A percentile compares a stretch with the other conserved stretches of the same genome.
phyloP scores from a whole-genome alignment of 768 basidiomycete genomes.

The Rubroboletus pulcherrimus region DNA sequence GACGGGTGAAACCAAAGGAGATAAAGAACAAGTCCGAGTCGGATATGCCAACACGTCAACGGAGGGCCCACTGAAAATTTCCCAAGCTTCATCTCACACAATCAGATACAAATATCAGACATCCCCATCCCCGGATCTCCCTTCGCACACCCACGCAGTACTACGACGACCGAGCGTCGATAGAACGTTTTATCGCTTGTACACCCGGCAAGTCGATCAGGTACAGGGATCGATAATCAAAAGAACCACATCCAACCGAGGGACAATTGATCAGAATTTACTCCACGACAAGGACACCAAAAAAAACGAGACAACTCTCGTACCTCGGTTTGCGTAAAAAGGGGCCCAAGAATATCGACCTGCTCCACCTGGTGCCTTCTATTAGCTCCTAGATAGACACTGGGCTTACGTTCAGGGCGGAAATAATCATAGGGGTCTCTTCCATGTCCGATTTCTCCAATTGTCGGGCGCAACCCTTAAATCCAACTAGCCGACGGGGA shows the following conservation, averaged over 20 bases:
- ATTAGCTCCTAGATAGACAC: neutral
- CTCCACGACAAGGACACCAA: neutral
- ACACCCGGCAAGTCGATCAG: neutral
- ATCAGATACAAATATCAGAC: slow-evolving; percentile 14
- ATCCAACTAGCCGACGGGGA: neutral
- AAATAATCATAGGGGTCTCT: too few species aligned
- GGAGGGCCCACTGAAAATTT: slow-evolving; percentile 9
- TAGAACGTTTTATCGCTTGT: neutral
- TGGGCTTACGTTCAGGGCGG: neutral
- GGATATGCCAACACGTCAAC: neutral
- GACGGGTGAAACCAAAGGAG: neutral
- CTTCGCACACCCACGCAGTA: too few species aligned
- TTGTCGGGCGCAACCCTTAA: neutral
- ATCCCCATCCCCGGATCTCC: too few species aligned
- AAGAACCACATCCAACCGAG: neutral
- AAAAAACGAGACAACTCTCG: too few species aligned
- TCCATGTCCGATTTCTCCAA: neutral
- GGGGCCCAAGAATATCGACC: neutral
- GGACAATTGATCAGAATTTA: neutral
- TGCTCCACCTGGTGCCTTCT: neutral
- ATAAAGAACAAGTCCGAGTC: neutral
- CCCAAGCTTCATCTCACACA: slow-evolving; percentile 18
- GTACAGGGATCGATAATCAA: neutral
- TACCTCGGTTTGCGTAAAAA: neutral
- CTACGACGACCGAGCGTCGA: neutral